Percentiles rank a stretch among this genome's conserved stretches.
Conservation (phyloP, 1,284 basidiomycete genomes). For the Ceratobasidium sp. region DNA sequence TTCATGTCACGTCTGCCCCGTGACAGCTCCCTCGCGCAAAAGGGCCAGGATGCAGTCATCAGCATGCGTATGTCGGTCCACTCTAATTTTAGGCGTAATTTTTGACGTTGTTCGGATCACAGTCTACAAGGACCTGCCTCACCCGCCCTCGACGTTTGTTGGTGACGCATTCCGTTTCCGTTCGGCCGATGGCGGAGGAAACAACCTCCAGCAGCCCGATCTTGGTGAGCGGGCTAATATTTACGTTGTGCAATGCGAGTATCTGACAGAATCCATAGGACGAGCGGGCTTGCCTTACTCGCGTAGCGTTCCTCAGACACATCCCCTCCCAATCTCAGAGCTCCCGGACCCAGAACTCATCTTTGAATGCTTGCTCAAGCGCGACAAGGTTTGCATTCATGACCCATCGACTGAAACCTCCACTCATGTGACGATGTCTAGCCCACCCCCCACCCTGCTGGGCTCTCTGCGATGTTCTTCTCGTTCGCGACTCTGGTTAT, state of each 20-base stretch:
- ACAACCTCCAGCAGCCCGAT: conserved; percentile 73
- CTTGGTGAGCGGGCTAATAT: conserved; percentile 60
- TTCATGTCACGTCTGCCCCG: conserved; percentile 67
- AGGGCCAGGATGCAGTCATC: conserved; percentile 63
- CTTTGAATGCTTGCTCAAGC: conserved; percentile 76
- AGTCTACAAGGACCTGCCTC: conserved; percentile 81
- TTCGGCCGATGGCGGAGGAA: conserved; percentile 73
- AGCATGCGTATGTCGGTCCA: conserved; percentile 23
- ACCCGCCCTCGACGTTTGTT: conserved; percentile 73
- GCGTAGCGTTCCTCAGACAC: conserved; percentile 75
- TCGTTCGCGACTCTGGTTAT: conserved; percentile 62
- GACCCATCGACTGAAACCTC: neutral
- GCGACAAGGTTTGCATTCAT: conserved; percentile 60
- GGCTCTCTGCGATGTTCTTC: conserved; percentile 80
- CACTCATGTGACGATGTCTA: conserved; percentile 46
- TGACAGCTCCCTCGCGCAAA: conserved; percentile 54
- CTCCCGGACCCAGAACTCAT: conserved; percentile 79
- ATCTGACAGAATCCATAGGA: neutral
- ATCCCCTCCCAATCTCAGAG: conserved; percentile 67
- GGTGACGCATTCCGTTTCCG: conserved; percentile 70
- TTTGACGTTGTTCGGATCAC: conserved; percentile 13
- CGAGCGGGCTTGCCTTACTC: conserved; percentile 72
- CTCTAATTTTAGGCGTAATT: neutral
- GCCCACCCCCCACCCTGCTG: conserved; percentile 79
- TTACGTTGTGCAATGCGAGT: neutral